Percentiles rank a stretch among this genome's conserved stretches.
These are phyloP conservation scores for Podospora comata DNA, from an alignment of 495 filamentous ascomycete genomes.

Conservation along the genomic window DNA sequence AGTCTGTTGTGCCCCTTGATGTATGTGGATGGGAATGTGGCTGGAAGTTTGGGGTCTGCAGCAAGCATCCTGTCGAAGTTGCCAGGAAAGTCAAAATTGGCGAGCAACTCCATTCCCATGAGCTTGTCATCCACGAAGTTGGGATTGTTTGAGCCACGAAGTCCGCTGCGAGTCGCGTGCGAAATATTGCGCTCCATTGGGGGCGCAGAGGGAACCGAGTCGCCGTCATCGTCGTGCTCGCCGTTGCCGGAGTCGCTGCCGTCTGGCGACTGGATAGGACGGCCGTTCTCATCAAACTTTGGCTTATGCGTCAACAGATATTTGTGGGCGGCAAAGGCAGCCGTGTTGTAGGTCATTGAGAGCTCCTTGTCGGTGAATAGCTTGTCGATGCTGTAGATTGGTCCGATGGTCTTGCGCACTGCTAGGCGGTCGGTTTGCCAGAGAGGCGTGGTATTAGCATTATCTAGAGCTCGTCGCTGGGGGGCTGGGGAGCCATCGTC, in stretches of 20 bases:
- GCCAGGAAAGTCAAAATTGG: slow-evolving; percentile 60
- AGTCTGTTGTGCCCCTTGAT: slow-evolving; percentile 44
- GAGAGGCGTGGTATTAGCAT: slow-evolving; percentile 52
- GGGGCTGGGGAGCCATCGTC: slow-evolving; percentile 70
- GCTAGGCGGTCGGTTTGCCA: slow-evolving; percentile 50
- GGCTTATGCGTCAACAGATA: slow-evolving; percentile 53
- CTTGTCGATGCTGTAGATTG: slow-evolving; percentile 75
- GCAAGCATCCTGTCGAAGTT: slow-evolving; percentile 47
- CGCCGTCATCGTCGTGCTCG: slow-evolving; percentile 45
- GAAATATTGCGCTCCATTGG: slow-evolving; percentile 71
- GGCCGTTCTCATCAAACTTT: slow-evolving; percentile 46
- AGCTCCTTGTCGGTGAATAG: slow-evolving; percentile 95
- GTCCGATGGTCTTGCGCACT: slow-evolving; percentile 45
- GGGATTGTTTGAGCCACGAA: slow-evolving; percentile 52
- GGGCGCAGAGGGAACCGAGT: slow-evolving; percentile 53
- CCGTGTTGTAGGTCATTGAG: slow-evolving; percentile 65
- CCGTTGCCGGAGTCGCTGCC: slow-evolving; percentile 53
- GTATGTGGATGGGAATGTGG: slow-evolving; percentile 55
- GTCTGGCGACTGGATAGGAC: slow-evolving; percentile 44
- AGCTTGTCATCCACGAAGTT: slow-evolving; percentile 53
- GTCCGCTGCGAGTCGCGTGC: slow-evolving; percentile 70
- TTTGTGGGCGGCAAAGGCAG: slow-evolving; percentile 61
- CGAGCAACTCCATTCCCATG: slow-evolving; percentile 58
- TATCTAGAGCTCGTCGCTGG: slow-evolving; percentile 47
- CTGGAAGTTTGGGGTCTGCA: slow-evolving; percentile 57